Percentiles rank a stretch among this genome's conserved stretches.
Evolutionary conservation across 1,284 basidiomycete genomes (phyloP).

Genomic region (Cutaneotrichosporon dermatis): DNA sequence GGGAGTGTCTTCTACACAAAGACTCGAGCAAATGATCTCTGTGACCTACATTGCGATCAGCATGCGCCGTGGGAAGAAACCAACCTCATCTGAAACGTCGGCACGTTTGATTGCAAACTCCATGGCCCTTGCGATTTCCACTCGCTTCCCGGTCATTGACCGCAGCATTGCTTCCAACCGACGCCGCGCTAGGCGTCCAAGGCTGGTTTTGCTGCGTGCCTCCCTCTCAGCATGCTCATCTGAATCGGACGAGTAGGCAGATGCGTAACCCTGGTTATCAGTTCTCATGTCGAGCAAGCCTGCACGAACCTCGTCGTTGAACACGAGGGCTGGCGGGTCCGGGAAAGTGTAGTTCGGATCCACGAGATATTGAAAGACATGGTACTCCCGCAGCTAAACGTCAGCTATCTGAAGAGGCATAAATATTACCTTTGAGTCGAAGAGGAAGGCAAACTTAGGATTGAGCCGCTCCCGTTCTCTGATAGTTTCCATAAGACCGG

Average conservation of each 20-base stretch:
- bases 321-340: conserved; percentile 58
- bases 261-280: conserved; percentile 70
- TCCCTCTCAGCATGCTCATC: conserved; percentile 90
- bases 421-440: conserved; percentile 59
- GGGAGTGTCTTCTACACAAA: conserved; percentile 79
- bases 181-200: conserved; percentile 71
- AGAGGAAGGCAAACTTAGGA: conserved; percentile 74
- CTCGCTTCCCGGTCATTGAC: conserved; percentile 74
- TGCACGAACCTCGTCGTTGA: conserved; percentile 72
- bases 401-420: not conserved
- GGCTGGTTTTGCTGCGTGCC: conserved; percentile 61
- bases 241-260: conserved; percentile 89
- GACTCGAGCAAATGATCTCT: conserved; percentile 76
- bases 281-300: not conserved
- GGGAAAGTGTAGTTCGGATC: conserved; percentile 59
- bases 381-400: conserved; percentile 49
- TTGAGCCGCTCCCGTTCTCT: conserved; percentile 73
- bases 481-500: conserved; percentile 69
- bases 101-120: conserved; percentile 91
- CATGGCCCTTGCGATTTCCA: conserved; percentile 91
- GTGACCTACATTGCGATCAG: conserved; percentile 58
- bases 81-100: conserved; percentile 82
- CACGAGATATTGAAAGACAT: conserved; percentile 71
- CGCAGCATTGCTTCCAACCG: conserved; percentile 88
- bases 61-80: conserved; percentile 10